phyloP scores from a whole-genome alignment of 2,329 filamentous ascomycete species.

The Trichophyton equinum region DNA sequence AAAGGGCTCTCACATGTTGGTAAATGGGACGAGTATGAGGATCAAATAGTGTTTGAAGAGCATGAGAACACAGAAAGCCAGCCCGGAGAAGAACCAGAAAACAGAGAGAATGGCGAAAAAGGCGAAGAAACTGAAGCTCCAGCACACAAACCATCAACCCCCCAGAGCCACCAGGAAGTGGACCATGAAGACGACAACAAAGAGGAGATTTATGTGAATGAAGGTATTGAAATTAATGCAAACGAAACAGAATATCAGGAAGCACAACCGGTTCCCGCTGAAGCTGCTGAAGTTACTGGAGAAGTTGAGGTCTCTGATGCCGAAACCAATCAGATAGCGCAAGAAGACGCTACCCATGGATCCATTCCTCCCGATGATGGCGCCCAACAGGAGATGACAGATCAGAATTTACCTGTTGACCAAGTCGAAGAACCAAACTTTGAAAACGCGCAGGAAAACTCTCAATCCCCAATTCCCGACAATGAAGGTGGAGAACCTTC shows the following conservation, averaged over 20 bases:
- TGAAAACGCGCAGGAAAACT: constrained; percentile 15
- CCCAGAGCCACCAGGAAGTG: constrained; percentile 15
- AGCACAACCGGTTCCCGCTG: neutral
- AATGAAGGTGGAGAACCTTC: neutral
- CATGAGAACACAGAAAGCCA: neutral
- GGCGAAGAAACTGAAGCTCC: neutral
- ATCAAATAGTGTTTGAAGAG: constrained; percentile 2
- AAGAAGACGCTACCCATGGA: neutral
- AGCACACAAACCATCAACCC: constrained; percentile 3
- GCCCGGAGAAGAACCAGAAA: constrained; percentile 7
- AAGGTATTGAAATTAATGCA: neutral
- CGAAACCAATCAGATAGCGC: neutral
- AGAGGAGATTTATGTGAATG: neutral
- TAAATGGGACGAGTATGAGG: constrained; percentile 14
- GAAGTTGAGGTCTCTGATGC: neutral
- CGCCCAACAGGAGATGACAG: constrained; percentile 6
- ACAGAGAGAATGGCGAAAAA: neutral
- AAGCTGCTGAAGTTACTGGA: neutral
- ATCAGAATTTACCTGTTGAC: neutral
- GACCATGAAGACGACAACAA: constrained; percentile 19
- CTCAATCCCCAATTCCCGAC: neutral
- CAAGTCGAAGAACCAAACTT: neutral
- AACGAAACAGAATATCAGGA: neutral
- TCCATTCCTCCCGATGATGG: constrained; percentile 4
- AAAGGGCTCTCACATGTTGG: constrained; percentile 41